Evolutionary conservation across 306 rosid species (phyloP).

Genomic region (Canavalia gladiata): DNA sequence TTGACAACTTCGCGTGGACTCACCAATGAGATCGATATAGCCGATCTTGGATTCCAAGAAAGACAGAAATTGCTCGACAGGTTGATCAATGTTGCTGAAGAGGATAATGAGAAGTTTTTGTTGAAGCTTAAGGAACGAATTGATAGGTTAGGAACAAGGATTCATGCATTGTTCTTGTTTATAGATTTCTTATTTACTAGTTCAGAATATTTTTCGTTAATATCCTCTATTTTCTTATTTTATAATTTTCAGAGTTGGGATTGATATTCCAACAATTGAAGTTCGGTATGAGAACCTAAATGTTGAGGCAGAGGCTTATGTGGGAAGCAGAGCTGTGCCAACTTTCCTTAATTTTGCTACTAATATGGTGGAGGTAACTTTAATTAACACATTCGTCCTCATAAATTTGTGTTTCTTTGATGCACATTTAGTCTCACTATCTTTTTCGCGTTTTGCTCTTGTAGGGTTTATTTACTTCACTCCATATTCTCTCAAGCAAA

Average conservation of each 20-base stretch:
- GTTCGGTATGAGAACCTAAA: conserved; percentile 72
- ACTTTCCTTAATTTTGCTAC: conserved; percentile 58
- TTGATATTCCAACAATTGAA: conserved; percentile 73
- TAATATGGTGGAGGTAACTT: conserved; percentile 56
- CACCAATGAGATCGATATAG: conserved; percentile 62
- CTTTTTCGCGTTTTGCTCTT: background rate
- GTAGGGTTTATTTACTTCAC: conserved; percentile 52
- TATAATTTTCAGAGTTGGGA: conserved; percentile 64
- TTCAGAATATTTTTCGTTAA: background rate
- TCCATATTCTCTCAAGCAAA: conserved; percentile 51
- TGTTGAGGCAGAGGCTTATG: conserved; percentile 69
- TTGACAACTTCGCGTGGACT: conserved; percentile 57
- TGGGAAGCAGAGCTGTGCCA: conserved; percentile 77
- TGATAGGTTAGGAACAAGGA: conserved; percentile 61
- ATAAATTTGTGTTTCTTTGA: conserved; percentile 15
- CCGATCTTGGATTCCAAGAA: conserved; percentile 58
- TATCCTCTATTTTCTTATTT: background rate
- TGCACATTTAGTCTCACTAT: background rate
- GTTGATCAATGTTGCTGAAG: conserved; percentile 56
- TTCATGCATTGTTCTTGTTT: background rate
- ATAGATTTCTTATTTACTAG: background rate
- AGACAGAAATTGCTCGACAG: conserved; percentile 55
- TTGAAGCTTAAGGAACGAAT: conserved; percentile 68
- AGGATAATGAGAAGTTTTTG: conserved; percentile 60
- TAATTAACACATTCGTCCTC: background rate